Evolutionary conservation across 1,139 yeast genomes (phyloP), one percentile per base, ranked within the genome.

Genomic region (Saccharomyces pastorianus): DNA sequence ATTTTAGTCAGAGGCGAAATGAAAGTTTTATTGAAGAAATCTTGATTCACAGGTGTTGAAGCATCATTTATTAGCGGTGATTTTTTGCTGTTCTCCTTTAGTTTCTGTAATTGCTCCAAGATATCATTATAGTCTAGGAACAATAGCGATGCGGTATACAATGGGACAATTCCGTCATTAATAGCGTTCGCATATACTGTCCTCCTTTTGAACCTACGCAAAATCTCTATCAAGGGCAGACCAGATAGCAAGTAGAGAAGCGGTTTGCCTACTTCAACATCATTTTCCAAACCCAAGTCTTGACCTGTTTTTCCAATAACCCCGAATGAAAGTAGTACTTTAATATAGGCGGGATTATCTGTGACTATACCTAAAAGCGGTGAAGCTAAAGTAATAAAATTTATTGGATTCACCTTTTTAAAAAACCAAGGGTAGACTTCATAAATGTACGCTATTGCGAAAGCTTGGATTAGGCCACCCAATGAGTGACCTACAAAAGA

Each of bases 301-400:
- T 88, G 91, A 0, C 98, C 98, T 0, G 97, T 85, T 63, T 83
- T 84, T 0, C 98, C 98, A 3, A 88, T 93, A 51, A 90, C 78
- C 0, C 98, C 98, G 38, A 90, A 84, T 69, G 85, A 87, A 17
- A 91, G 74, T 0, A 93, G 95, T 54, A 89, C 73, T 64, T 88
- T 88, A 32, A 91, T 85, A 65, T 86, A 88, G 1, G 84, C 81
- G 0, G 97, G 97, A 65, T 90, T 90, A 63, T 91, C 97, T 50
- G 82, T 79, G 13, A 78, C 80, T 1, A 90, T 82, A 0, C 98
- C 98, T 17, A 91, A 72, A 59, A 89, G 73, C 0, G 98, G 98
- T 0, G 95, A 79, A 0, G 98, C 96, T 58, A 91, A 64, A 0
- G 96, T 77, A 38, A 91, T 78, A 67, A 89, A 90, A 65, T 88